Base-by-base conservation (phyloP, 2,329 filamentous ascomycete genomes). In the Phyllosticta citribraziliensis region DNA sequence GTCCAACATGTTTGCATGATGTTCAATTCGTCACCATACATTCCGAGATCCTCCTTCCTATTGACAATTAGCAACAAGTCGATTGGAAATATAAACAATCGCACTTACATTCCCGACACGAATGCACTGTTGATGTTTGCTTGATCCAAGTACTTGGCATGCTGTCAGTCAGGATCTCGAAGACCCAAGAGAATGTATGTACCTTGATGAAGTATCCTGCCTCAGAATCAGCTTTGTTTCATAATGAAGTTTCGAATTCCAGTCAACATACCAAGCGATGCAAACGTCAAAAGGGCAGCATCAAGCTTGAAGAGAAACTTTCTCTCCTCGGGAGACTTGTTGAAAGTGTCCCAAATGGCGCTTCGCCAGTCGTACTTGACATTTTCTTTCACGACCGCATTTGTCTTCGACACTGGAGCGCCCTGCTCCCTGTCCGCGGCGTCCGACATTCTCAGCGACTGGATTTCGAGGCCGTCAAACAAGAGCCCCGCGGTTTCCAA, bases 1-100 rank as follows among this genome's bases (percentile, higher is more conserved):
- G 81, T 85, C 76, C 83, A 87, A 27, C 77, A 79, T 0, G 82
- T 79, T 57, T 82, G 75, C 71, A 81, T 79, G 58, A 79, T 80
- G 58, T 84, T 83, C 33, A 84, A 73, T 60, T 85, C 73, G 64
- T 84, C 84, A 1, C 76, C 75, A 54, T 79, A 77, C 20, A 84
- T 69, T 1, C 72, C 67, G 0, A 84, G 70, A 58, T 84, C 81
- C 65, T 82, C 79, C 67, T 82, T 77, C 79, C 75, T 77, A 59
- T 52, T 6, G 5, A 30, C 2, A 14, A 11, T 64, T 17, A 60
- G 50, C 20, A n/a, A 56, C 11, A 58, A 30, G 2, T 19, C 19
- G 12, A 24, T 2, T 19, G n/a, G 12, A 3, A 25, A 40, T 63
- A n/a, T 50, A 52, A 25, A 12, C 19, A 2, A 66, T 69, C 20